Evolutionary conservation across 2,329 filamentous ascomycete genomes (phyloP).

Genomic region (Colletotrichum sp.): DNA sequence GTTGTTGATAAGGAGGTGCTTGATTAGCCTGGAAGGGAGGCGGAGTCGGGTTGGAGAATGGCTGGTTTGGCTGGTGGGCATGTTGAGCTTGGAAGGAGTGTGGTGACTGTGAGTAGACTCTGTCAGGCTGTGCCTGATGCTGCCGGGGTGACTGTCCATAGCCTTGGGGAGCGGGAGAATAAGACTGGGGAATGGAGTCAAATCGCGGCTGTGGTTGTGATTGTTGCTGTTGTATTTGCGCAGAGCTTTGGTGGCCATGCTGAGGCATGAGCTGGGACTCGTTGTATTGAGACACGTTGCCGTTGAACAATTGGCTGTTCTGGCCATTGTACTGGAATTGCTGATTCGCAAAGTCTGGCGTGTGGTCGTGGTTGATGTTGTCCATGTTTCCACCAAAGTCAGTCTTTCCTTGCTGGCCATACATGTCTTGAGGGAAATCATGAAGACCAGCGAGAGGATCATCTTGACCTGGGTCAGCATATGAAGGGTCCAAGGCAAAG

Average conservation of each 20-base stretch:
- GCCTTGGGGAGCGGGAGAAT: slow-evolving; percentile 25
- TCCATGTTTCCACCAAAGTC: slow-evolving; percentile 30
- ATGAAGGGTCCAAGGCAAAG: slow-evolving; percentile 24
- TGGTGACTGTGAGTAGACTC: slow-evolving; percentile 19
- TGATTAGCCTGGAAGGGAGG: slow-evolving; percentile 13
- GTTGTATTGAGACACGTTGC: slow-evolving; percentile 34
- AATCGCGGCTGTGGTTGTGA: slow-evolving; percentile 29
- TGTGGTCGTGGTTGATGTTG: slow-evolving; percentile 34
- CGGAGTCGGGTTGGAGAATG: slow-evolving; percentile 13
- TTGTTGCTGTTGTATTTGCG: slow-evolving; percentile 35
- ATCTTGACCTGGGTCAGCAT: slow-evolving; percentile 36
- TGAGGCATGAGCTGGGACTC: slow-evolving; percentile 38
- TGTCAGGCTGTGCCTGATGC: slow-evolving; percentile 18
- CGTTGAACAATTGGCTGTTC: slow-evolving; percentile 35
- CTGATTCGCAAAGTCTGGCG: slow-evolving; percentile 36
- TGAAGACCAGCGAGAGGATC: slow-evolving; percentile 41
- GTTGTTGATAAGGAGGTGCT: slow-evolving; percentile 13
- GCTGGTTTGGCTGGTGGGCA: slow-evolving; percentile 8
- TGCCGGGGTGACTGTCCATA: slow-evolving; percentile 30
- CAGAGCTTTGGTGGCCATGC: slow-evolving; percentile 36
- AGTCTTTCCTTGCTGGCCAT: slow-evolving; percentile 38
- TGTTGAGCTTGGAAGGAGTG: slow-evolving; percentile 17
- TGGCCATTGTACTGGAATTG: slow-evolving; percentile 38
- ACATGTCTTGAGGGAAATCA: slow-evolving; percentile 41
- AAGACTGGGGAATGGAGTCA: slow-evolving; percentile 15